These are phyloP conservation scores for Erodium texanum DNA, from an alignment of 441 rosid species.

Conservation along the genomic window DNA sequence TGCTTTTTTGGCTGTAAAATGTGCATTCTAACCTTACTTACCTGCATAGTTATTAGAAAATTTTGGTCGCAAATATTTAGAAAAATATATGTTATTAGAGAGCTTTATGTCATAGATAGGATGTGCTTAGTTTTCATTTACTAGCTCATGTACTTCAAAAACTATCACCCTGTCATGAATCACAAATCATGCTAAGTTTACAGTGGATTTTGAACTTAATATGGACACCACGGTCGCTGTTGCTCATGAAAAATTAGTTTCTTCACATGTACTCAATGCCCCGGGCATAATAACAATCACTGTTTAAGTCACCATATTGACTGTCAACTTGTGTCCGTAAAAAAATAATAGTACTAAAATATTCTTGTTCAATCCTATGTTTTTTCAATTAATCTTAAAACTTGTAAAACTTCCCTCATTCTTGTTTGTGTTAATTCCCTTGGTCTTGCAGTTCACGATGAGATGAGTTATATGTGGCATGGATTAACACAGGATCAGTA, in stretches of 20 bases:
- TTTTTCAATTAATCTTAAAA: background rate
- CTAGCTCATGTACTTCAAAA: background rate
- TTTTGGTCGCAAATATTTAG: background rate
- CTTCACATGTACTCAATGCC: background rate
- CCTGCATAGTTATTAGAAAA: background rate
- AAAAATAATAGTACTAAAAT: background rate
- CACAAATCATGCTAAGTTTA: background rate
- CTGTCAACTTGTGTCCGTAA: background rate
- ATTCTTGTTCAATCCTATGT: background rate
- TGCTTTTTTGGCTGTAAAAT: background rate
- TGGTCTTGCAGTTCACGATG: slow-evolving; percentile 51
- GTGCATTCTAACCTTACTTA: background rate
- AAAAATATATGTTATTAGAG: background rate
- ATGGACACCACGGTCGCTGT: background rate
- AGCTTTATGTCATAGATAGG: background rate
- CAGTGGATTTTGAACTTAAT: background rate
- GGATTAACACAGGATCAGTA: slow-evolving; percentile 58
- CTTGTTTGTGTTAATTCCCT: slow-evolving; percentile 16
- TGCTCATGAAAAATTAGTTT: background rate
- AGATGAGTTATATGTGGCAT: slow-evolving; percentile 40
- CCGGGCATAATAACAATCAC: background rate
- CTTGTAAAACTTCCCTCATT: slow-evolving; percentile 3
- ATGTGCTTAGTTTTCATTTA: background rate
- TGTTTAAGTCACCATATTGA: background rate
- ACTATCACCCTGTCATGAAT: background rate